Base-by-base conservation (phyloP, 352 stramenopile species). In the Thalassiosira mediterranea region DNA sequence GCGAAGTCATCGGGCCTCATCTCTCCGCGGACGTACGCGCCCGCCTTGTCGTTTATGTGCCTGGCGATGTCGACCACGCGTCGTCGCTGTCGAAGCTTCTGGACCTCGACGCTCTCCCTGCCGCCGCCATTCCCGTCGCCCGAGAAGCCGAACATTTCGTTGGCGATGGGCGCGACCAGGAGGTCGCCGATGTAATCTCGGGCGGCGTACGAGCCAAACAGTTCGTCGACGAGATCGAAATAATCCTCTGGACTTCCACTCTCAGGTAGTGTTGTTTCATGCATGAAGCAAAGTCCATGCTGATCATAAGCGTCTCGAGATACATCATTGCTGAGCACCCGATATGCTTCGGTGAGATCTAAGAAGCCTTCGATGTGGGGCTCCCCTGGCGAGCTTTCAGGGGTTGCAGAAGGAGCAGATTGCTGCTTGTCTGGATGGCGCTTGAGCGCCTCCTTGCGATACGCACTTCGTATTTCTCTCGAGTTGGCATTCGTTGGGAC, bases 351-450 rank as follows among this genome's bases (percentile, higher is more conserved):
- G 34, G 54, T 69, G 29, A 75, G 60, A 21, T 59, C 65, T 17
- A 69, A 19, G 28, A 75, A 75, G 21, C 48, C 61, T 71, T 72
- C 62, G 53, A 72, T 47, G 8, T 46, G 4, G 42, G 62, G 31
- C 17, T 72, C 19, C 19, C 37, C 28, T 51, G 10, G 8, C 23
- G 37, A 61, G n/a, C n/a, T n/a, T n/a, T n/a, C n/a, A n/a, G n/a
- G n/a, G n/a, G n/a, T n/a, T n/a, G n/a, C n/a, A n/a, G n/a, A n/a
- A n/a, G n/a, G n/a, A n/a, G n/a, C n/a, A n/a, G n/a, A n/a, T n/a
- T n/a, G n/a, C 68, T 83, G 73, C 51, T 83, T 80, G 53, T 91
- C 84, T 0, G 84, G 84, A 73, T 91, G 84, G 57, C 82, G 48
- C 54, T 79, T 38, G 7, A 89, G 52, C 34, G 84, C 84, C 40